Evolutionary conservation across 2,329 filamentous ascomycete species (phyloP).

Genomic region (Ophiosphaerella herpotricha): DNA sequence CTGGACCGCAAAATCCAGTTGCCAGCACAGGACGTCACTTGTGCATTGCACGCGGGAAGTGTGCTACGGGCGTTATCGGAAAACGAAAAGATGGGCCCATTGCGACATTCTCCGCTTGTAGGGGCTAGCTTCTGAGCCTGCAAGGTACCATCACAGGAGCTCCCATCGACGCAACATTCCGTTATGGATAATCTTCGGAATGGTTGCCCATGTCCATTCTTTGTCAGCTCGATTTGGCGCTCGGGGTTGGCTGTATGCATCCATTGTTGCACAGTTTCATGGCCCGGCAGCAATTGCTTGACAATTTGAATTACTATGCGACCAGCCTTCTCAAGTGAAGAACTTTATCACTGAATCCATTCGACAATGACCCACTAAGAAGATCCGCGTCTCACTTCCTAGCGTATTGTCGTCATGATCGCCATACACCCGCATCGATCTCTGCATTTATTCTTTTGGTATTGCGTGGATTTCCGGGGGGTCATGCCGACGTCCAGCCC

Average conservation of each 20-base stretch:
- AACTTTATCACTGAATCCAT: conserved; percentile 5
- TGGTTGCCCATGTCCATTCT: conserved; percentile 13
- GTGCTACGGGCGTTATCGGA: conserved; percentile 28
- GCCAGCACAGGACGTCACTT: conserved; percentile 19
- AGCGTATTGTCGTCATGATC: conserved; percentile 14
- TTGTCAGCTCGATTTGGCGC: conserved; percentile 2
- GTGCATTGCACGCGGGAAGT: conserved; percentile 19
- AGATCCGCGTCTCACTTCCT: conserved; percentile 15
- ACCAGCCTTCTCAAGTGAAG: conserved; percentile 10
- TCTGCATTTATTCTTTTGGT: not conserved
- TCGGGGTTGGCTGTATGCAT: conserved; percentile 1
- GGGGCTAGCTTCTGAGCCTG: conserved; percentile 18
- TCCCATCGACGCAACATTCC: conserved; percentile 11
- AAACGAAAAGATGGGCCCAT: conserved; percentile 16
- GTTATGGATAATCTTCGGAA: conserved; percentile 3
- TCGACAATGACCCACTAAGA: conserved; percentile 16
- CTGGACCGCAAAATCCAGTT: conserved; percentile 27
- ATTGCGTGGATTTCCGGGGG: conserved; percentile 2
- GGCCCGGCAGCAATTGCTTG: not conserved
- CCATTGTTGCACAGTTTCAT: conserved; percentile 12
- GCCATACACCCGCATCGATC: conserved; percentile 1
- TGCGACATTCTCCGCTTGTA: conserved; percentile 21
- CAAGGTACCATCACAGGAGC: conserved; percentile 18
- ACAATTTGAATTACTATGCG: conserved; percentile 1
- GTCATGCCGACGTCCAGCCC: conserved; percentile 16